Evolutionary conservation across 1,139 yeast species (phyloP).

Genomic region (Yamadazyma diddensiae): DNA sequence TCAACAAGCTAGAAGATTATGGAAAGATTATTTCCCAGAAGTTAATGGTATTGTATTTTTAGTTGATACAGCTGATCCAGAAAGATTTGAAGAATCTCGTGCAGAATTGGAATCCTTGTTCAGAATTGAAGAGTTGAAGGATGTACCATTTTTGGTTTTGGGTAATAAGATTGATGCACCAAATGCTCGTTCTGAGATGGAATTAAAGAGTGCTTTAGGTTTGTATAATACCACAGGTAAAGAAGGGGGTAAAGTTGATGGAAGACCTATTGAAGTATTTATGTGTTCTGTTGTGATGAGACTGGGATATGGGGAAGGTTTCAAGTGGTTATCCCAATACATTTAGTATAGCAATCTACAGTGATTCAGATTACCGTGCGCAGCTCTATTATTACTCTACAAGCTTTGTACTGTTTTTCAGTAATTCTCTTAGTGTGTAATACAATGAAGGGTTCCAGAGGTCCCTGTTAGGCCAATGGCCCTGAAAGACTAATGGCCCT

Average conservation of each 20-base stretch:
- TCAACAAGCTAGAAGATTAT: slow-evolving; percentile 95
- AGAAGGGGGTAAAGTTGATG: slow-evolving; percentile 63
- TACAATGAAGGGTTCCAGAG: no score
- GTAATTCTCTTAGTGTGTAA: no score
- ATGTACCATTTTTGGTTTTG: slow-evolving; percentile 87
- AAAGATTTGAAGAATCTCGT: slow-evolving; percentile 90
- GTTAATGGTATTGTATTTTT: slow-evolving; percentile 95
- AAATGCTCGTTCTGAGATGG: slow-evolving; percentile 92
- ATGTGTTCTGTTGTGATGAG: slow-evolving; percentile 98
- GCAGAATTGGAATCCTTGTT: slow-evolving; percentile 92
- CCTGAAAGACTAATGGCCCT: no score
- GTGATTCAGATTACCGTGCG: no score
- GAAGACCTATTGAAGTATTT: slow-evolving; percentile 91
- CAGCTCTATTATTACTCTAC: no score
- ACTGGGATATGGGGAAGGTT: slow-evolving; percentile 94
- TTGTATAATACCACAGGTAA: slow-evolving; percentile 85
- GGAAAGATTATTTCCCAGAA: slow-evolving; percentile 99
- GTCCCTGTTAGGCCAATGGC: no score
- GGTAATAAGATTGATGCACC: slow-evolving; percentile 97
- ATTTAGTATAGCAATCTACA: no score
- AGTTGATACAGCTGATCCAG: slow-evolving; percentile 96
- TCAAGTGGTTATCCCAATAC: slow-evolving; percentile 94
- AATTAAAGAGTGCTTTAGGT: slow-evolving; percentile 87
- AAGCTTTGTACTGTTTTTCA: no score
- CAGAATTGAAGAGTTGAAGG: slow-evolving; percentile 83